Base-by-base conservation (phyloP, 2,329 filamentous ascomycete species). In the Aspergillus sp. region DNA sequence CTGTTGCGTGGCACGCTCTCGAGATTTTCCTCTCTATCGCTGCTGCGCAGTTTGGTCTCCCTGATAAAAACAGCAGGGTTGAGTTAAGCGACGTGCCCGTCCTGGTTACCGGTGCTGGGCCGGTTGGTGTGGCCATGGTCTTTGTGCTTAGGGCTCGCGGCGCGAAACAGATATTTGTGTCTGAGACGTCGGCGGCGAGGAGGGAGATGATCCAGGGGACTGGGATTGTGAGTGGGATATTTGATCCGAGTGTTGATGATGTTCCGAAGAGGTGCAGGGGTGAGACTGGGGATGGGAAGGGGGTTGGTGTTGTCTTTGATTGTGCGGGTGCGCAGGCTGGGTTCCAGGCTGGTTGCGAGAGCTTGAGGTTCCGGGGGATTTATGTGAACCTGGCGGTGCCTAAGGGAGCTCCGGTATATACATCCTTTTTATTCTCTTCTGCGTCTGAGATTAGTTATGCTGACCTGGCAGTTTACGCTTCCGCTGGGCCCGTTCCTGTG, bases 371-470 rank as follows among this genome's bases (percentile, higher is more conserved):
- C 14, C 33, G 50, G 31, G 59, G 59, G 14, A 15, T 52, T 12
- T 58, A 62, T 57, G 33, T 62, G 3, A 62, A 62, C 31, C 23
- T 62, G 23, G 59, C 57, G 3, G 27, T 54, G 5, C 54, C 57
- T 6, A 57, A 55, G 51, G 35, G 27, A 8, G 27, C 6, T 15
- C 46, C 56, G 46, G 59, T 57, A 41, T 21, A 43, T 31, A 4
- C 9, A 9, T 3, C 27, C 1, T 31, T 27, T 27, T 33, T 24
- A 21, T 21, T 23, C 9, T 6, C 14, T 9, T 21, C 21, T 21
- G 21, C 3, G 19, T n/a, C 44, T 9, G 14, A 2, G 2, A 37
- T 27, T 14, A 14, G 19, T 4, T n/a, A 15, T 40, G 21, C 12
- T 44, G 9, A 21, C 11, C 15, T 15, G 7, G 21, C 17, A 61